Base-by-base conservation (phyloP, 306 rosid species). In the Urtica urens region DNA sequence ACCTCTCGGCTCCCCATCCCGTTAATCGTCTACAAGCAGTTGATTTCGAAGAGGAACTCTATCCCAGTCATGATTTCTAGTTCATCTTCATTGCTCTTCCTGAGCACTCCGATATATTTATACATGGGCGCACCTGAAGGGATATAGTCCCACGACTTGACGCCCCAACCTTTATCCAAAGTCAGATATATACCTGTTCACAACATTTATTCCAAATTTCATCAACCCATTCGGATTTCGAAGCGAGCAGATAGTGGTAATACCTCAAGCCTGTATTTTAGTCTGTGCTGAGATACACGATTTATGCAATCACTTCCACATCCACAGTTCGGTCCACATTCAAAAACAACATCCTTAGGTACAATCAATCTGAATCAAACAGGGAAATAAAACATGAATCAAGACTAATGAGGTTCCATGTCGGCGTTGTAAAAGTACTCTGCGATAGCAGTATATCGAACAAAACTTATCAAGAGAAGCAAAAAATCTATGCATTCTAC, bases 51-150 rank as follows among this genome's bases (percentile, higher is more conserved):
- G 27, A 66, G 53, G 42, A 50, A 66, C 12, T 51, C 66, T 23
- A 58, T 66, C 38, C 23, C 60, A 22, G 55, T 45, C 24, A 37
- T 22, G 28, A 14, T 35, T 31, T 51, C 71, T 28, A 66, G 21
- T 22, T 51, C 61, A 25, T 66, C 56, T 22, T 51, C 61, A 25
- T 66, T 51, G 21, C 26, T 60, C 62, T 21, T 67, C 47, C 57
- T 67, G 18, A 67, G 51, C 23, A 67, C 52, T 38, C 67, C 62
- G n/a, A 40, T 47, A 21, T 67, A 67, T 41, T 67, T 66, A 53
- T 66, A 67, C 18, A 67, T 66, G 3, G 72, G 72, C 29, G 72
- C 61, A 31, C 72, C 67, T 9, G 72, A 47, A 26, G 67, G 72
- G 22, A 67, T 67, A 16, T 28, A 60, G 47, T 67, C 72, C 72